These are phyloP conservation scores for Mucor mucedo DNA, from an alignment of 371 early-diverging fungal species.

Conservation along the genomic window DNA sequence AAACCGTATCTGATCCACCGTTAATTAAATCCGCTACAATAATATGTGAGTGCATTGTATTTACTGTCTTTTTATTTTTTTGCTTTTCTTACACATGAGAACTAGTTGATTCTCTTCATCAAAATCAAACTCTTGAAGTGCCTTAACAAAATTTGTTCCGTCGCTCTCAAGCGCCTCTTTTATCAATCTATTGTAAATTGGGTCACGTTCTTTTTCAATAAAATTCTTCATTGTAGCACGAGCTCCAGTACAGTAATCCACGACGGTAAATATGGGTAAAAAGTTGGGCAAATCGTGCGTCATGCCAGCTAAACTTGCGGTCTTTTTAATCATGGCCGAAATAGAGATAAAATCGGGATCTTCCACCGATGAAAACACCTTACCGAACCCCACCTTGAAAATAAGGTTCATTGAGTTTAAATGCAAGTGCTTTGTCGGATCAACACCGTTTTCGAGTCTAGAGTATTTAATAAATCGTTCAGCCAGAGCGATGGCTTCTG, in stretches of 20 bases:
- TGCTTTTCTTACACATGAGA: not conserved
- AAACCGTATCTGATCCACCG: constrained; percentile 22
- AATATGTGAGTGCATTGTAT: not conserved
- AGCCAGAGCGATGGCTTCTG: constrained; percentile 3
- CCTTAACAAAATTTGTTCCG: constrained; percentile 2
- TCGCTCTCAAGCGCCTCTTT: constrained; percentile 5
- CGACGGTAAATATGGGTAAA: too few relatives aligned
- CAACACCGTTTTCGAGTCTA: not conserved
- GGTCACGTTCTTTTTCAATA: constrained; percentile 4
- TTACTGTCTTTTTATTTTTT: too few relatives aligned
- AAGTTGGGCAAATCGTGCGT: too few relatives aligned
- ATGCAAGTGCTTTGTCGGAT: constrained; percentile 10
- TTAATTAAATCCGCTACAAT: constrained; percentile 23
- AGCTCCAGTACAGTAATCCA: not conserved
- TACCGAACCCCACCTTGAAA: constrained; percentile 4
- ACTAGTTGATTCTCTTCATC: constrained; percentile 8
- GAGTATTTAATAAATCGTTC: constrained; percentile 4
- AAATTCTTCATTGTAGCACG: not conserved
- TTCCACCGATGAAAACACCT: not conserved
- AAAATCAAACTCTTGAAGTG: constrained; percentile 3
- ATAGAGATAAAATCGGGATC: too few relatives aligned
- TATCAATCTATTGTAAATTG: constrained; percentile 4
- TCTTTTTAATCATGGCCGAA: too few relatives aligned
- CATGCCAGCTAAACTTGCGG: too few relatives aligned
- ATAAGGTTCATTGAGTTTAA: constrained; percentile 23